These are phyloP conservation scores for Monotropa hypopitys DNA, from an alignment of 179 eudicot genomes.

Conservation along the genomic window DNA sequence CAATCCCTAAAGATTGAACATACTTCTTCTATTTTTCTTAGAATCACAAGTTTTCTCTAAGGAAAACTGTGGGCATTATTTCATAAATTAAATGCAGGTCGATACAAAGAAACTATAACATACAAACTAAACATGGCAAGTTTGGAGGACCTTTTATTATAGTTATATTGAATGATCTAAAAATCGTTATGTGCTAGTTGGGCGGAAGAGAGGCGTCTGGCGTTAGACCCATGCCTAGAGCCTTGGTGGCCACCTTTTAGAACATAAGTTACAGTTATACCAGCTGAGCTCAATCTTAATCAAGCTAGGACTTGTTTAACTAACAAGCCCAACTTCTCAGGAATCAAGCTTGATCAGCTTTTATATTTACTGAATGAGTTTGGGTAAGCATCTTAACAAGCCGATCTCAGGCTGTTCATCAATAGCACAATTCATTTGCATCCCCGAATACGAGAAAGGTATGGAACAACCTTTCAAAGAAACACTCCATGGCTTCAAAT, in stretches of 20 bases:
- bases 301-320: neutral
- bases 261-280: no score
- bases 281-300: neutral
- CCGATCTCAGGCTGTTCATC: neutral
- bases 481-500: constrained; percentile 75
- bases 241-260: no score
- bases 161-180: no score
- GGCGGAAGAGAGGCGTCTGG: no score
- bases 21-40: neutral
- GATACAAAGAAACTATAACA: neutral
- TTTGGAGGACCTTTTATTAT: neutral
- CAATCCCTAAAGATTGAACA: neutral
- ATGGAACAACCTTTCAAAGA: constrained; percentile 62
- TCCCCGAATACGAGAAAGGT: neutral
- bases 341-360: neutral
- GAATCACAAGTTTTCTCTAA: neutral
- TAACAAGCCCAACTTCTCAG: neutral
- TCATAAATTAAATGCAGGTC: neutral
- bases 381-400: neutral
- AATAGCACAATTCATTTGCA: neutral
- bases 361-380: neutral
- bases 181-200: no score
- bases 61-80: neutral
- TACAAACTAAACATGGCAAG: neutral
- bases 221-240: no score